Evolutionary conservation across 805 yeast species (phyloP), one percentile per base, ranked within the genome.

Genomic region (Lachancea kluyveri): DNA sequence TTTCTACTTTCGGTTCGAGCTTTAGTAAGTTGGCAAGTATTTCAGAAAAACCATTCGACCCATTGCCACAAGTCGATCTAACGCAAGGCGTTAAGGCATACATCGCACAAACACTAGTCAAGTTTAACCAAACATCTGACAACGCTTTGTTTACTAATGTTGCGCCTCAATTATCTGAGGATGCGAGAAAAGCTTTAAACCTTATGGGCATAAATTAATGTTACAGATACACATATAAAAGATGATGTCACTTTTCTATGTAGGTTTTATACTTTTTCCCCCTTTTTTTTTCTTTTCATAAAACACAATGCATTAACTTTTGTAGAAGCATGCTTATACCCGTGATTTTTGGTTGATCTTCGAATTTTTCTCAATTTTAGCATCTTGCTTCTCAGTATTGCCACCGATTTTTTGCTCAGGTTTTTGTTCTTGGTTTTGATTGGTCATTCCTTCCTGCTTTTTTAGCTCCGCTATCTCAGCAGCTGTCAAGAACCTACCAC

Each of bases 401-500:
- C n/a, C n/a, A n/a, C n/a, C n/a, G n/a, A n/a, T n/a, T n/a, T n/a
- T n/a, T n/a, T n/a, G n/a, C n/a, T n/a, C n/a, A n/a, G n/a, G n/a
- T n/a, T n/a, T n/a, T n/a, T n/a, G n/a, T n/a, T n/a, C n/a, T n/a
- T n/a, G n/a, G n/a, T n/a, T n/a, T n/a, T n/a, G n/a, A n/a, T n/a
- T n/a, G n/a, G n/a, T n/a, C n/a, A n/a, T n/a, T 23, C 30, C 37
- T 13, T 31, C 48, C 52, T 44, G 45, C 52, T 32, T 54, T 30
- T 77, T 81, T 35, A 70, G 61, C 40, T 70, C 79, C 8, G 74
- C 79, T 26, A 73, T 80, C 41, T 74, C 84, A 8, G 95, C 95
- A 9, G 97, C 96, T 1, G 99, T 92, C 38, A 92, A 62, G 46
- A 92, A 92, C 39, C 99, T 68, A 5, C 99, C 99, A 19, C 98